phyloP scores from a whole-genome alignment of 495 filamentous ascomycete genomes.

The Trichoderma reesei region DNA sequence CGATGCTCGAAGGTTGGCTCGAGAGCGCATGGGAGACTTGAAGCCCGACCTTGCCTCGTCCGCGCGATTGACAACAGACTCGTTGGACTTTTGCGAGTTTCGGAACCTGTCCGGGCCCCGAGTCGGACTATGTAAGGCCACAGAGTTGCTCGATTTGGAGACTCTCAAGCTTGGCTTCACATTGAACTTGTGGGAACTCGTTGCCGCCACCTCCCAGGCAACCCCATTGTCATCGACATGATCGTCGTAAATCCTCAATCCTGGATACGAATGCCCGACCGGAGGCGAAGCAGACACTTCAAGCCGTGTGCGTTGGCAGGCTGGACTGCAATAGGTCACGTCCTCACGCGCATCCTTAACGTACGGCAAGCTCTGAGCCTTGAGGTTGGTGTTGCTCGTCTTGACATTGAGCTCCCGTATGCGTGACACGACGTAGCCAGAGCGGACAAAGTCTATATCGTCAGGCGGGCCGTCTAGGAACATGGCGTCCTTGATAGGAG shows the following conservation, averaged over 20 bases:
- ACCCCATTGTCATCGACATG: neutral
- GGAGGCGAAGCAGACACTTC: slow-evolving; percentile 4
- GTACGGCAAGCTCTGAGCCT: neutral
- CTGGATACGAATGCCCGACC: neutral
- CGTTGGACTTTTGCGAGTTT: neutral
- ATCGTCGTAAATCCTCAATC: neutral
- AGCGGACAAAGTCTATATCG: neutral
- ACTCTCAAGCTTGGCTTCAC: neutral
- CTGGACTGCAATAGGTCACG: neutral
- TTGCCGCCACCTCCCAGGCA: neutral
- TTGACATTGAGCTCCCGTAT: neutral
- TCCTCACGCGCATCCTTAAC: neutral
- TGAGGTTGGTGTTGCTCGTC: neutral
- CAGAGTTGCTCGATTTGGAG: neutral
- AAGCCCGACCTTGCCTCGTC: neutral
- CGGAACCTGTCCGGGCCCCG: neutral
- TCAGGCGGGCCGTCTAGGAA: neutral
- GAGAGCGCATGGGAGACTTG: neutral
- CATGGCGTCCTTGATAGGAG: neutral
- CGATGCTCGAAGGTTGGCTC: neutral
- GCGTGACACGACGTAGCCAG: neutral
- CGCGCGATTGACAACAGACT: neutral
- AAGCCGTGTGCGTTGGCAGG: neutral
- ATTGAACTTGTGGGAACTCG: neutral
- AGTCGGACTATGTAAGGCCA: neutral